A percentile compares a stretch with the other conserved stretches of the same genome.
Conservation (phyloP, 2,329 filamentous ascomycete species). For the Ophioceras dolichostomum region DNA sequence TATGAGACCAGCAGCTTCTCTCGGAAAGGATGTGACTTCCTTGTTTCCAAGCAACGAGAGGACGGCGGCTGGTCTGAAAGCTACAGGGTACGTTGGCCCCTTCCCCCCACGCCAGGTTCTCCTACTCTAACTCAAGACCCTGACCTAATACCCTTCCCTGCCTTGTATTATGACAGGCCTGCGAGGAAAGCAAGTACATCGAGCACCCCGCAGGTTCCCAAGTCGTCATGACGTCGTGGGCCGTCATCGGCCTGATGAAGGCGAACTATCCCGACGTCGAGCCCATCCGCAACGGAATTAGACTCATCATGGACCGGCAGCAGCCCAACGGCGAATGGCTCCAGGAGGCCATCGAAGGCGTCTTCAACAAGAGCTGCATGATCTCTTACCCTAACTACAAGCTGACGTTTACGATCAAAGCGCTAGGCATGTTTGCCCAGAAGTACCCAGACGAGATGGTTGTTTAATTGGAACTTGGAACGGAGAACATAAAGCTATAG, state of each 20-base stretch:
- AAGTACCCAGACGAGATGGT: slow-evolving; percentile 56
- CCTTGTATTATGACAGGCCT: slow-evolving; percentile 37
- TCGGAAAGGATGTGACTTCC: slow-evolving; percentile 69
- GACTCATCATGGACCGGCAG: slow-evolving; percentile 75
- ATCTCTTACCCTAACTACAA: slow-evolving; percentile 99
- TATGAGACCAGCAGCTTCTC: slow-evolving; percentile 63
- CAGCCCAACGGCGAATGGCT: slow-evolving; percentile 85
- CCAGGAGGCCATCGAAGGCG: slow-evolving; percentile 91
- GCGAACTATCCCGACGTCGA: slow-evolving; percentile 67
- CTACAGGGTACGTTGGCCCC: slow-evolving; percentile 61
- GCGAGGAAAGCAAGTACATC: slow-evolving; percentile 62
- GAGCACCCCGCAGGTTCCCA: slow-evolving; percentile 68
- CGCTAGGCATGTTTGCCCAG: slow-evolving; percentile 75
- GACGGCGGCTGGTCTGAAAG: slow-evolving; percentile 97
- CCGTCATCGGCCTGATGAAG: slow-evolving; percentile 68
- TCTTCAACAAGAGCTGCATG: slow-evolving; percentile 99
- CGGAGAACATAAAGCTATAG: too few species aligned
- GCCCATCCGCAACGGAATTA: slow-evolving; percentile 61
- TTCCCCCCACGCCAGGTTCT: too few species aligned
- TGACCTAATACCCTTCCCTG: background rate
- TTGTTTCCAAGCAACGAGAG: slow-evolving; percentile 69
- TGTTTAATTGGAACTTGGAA: too few species aligned
- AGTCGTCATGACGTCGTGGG: slow-evolving; percentile 93
- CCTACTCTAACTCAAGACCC: background rate
- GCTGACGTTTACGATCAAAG: slow-evolving; percentile 89